These are phyloP conservation scores for Aspergillus incahuasiensis DNA, from an alignment of 495 filamentous ascomycete species.

Conservation along the genomic window DNA sequence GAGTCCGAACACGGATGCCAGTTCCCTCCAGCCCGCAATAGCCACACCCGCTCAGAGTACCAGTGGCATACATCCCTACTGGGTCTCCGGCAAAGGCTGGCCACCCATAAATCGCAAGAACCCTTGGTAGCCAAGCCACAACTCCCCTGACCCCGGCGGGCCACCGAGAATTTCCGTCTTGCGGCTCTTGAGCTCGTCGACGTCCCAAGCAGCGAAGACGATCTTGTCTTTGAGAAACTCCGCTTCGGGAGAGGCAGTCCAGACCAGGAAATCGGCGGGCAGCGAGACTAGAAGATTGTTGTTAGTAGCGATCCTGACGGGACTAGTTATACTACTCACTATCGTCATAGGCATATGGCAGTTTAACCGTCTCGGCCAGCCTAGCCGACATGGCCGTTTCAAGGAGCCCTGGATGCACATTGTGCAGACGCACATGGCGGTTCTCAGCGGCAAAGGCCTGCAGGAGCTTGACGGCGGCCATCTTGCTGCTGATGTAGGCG, in stretches of 20 bases:
- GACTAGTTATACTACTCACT: too few relatives aligned
- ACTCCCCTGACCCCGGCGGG: constrained; percentile 20
- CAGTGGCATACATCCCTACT: background rate
- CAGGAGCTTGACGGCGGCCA: constrained; percentile 34
- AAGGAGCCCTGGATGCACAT: constrained; percentile 36
- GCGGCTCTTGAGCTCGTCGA: constrained; percentile 51
- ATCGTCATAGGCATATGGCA: constrained; percentile 17
- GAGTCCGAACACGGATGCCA: too few relatives aligned
- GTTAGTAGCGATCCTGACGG: too few relatives aligned
- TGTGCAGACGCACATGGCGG: constrained; percentile 30
- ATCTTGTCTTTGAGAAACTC: constrained; percentile 40
- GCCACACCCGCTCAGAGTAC: background rate
- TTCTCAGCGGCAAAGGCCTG: constrained; percentile 40
- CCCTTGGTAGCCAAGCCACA: constrained; percentile 20
- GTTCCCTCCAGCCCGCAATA: too few relatives aligned
- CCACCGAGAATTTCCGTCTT: constrained; percentile 37
- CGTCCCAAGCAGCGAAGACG: constrained; percentile 45
- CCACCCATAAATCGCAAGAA: constrained; percentile 21
- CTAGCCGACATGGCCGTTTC: constrained; percentile 28
- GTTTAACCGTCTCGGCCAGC: constrained; percentile 11
- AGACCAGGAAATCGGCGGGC: constrained; percentile 32
- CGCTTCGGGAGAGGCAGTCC: constrained; percentile 36
- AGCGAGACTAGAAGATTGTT: constrained; percentile 14
- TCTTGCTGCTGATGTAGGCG: constrained; percentile 36
- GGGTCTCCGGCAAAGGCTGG: constrained; percentile 5